Percentiles rank a stretch among this genome's conserved stretches.
Conservation (phyloP, 345 rosid genomes). For the Populus alba region DNA sequence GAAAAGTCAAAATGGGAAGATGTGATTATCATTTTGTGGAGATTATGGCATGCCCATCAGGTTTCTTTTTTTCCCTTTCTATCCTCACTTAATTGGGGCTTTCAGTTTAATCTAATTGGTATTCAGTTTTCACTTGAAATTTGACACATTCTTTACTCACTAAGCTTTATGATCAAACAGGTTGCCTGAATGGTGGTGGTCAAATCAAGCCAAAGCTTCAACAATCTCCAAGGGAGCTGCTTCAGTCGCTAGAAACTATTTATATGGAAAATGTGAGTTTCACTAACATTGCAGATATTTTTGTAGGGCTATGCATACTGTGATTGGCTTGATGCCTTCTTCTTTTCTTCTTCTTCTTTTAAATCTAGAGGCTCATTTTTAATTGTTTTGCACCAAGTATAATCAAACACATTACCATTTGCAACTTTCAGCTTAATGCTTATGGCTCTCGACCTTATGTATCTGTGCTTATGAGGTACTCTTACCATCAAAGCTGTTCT, state of each 20-base stretch:
- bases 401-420: not conserved
- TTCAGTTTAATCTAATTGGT: not conserved
- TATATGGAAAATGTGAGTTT: constrained; percentile 72
- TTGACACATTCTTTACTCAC: not conserved
- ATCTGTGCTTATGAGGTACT: not conserved
- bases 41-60: constrained; percentile 99
- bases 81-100: not conserved
- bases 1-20: constrained; percentile 66
- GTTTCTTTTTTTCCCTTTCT: constrained; percentile 26
- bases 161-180: constrained; percentile 30
- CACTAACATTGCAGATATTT: not conserved
- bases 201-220: constrained; percentile 86
- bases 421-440: not conserved
- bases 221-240: constrained; percentile 73
- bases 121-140: not conserved
- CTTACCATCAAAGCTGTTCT: not conserved
- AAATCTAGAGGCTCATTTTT: not conserved
- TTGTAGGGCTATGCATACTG: not conserved
- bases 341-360: not conserved
- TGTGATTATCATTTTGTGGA: constrained; percentile 94
- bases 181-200: constrained; percentile 94
- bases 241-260: constrained; percentile 54
- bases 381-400: not conserved
- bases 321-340: too few relatives aligned
- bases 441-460: not conserved